Evolutionary conservation across 1,284 basidiomycete genomes (phyloP), one percentile per base, ranked within the genome.

Genomic region (Ustanciosporium gigantosporum): DNA sequence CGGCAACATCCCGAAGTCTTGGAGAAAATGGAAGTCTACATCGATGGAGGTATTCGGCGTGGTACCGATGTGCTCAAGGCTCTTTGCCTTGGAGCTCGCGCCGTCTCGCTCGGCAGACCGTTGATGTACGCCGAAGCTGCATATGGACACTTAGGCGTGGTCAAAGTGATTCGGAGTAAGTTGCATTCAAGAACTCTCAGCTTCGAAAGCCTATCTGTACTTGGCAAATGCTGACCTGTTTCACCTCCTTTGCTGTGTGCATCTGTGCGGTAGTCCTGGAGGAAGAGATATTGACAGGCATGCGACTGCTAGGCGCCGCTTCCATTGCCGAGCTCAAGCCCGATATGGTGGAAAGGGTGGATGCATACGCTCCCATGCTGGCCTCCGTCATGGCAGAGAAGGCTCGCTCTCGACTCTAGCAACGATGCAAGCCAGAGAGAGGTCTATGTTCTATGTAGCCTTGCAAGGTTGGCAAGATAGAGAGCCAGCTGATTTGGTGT

Each of bases 101-200:
- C 88, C 5, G 90, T 94, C 13, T 91, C 92, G 2, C 81, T 95
- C 19, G 92, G 92, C 0, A 84, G 91, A 19, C 84, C 88, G 1
- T 91, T 93, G 82, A 81, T 94, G 9, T 93, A 88, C 69, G 89
- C 89, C 2, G 89, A 92, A 79, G 88, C 88, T 84, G 89, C 89
- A 6, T 93, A 90, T 50, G 90, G 90, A 2, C 84, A 86, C 55
- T 83, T 83, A 13, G 91, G 91, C 2, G 89, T 91, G 13, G 81
- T 85, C 31, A 88, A 88, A 74, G 82, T 87, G 20, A 82, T 80
- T 8, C 66, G 31, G 21, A 47, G 45, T 40, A 41, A 35, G 36
- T 38, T 22, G 23, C 17, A 13, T 8, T n/a, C n/a, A n/a, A n/a
- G n/a, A n/a, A 21, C 17, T 20, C 14, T 21, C 25, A n/a, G n/a